Percentiles rank a stretch among this genome's conserved stretches.
These are phyloP conservation scores for Spergularia marina DNA, from an alignment of 148 eudicot species.

Conservation along the genomic window DNA sequence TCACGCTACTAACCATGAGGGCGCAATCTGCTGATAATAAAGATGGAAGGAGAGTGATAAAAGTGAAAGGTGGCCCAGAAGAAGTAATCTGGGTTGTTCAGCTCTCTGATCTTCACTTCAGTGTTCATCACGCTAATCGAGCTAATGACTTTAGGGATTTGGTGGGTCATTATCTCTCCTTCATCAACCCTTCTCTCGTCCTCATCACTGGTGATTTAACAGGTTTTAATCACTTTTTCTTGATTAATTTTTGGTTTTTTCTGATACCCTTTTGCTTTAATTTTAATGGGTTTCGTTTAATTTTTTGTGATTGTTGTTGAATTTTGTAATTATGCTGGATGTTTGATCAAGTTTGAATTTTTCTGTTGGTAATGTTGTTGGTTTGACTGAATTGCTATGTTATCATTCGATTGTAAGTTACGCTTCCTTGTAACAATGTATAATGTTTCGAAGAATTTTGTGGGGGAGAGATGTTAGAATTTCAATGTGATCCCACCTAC, in stretches of 20 bases:
- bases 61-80: conserved; percentile 45
- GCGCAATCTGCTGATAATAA: conserved; percentile 9
- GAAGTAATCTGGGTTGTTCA: conserved; percentile 86
- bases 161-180: conserved; percentile 56
- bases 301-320: not conserved
- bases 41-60: conserved; percentile 31
- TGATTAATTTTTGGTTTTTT: not conserved
- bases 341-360: not conserved
- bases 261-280: not conserved
- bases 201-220: conserved; percentile 96
- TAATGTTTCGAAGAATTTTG: no score
- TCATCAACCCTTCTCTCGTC: conserved; percentile 82
- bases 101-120: conserved; percentile 90
- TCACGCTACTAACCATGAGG: not conserved
- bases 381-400: not conserved
- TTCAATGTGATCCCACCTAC: not conserved
- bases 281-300: not conserved
- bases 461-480: no score
- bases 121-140: conserved; percentile 80
- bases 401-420: no score
- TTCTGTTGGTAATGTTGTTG: not conserved
- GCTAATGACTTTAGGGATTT: conserved; percentile 56
- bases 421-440: no score
- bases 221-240: conserved; percentile 30
- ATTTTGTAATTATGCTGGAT: not conserved